Evolutionary conservation across 2,329 filamentous ascomycete genomes (phyloP), one percentile per base, ranked within the genome.

Genomic region (Colletotrichum tropicicola): DNA sequence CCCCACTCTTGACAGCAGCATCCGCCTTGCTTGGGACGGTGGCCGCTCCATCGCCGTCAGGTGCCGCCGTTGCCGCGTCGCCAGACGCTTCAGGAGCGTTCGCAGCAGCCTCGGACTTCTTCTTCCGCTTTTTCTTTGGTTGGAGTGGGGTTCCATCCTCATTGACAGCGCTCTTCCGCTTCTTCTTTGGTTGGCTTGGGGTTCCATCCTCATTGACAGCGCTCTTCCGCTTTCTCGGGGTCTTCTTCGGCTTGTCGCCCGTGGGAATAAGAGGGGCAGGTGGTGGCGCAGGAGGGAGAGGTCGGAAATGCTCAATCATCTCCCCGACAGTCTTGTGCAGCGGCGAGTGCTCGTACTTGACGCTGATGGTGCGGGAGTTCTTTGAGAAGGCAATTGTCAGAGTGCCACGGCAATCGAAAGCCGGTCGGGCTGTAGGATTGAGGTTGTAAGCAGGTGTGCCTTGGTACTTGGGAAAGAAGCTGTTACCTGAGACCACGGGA

Each of bases 321-420:
- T 88, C 75, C 1, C 75, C 79, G 5, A 89, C 85, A 0, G 85
- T 86, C 70, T 79, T 83, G 71, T 89, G 87, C n/a, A 88, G 70
- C 4, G 82, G 83, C 0, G 82, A 86, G 68, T 89, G 87, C 30
- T 84, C 80, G 69, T 88, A 88, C 61, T 83, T 84, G 57, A 88
- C 76, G 10, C 80, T 78, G 39, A 89, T 82, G 8, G 77, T 74
- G 30, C 82, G 81, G 28, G 75, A 79, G 23, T 77, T 78, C 58
- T 80, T 82, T 6, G 80, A 79, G 67, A 89, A 88, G 1, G 78
- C 72, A 44, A 89, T 78, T 3, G 74, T 78, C 17, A 88, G 72
- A 0, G 78, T 77, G 17, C 87, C 87, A 37, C 83, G 80, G 64
- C 87, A 89, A 69, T 89, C 85, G 67, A 88, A 89, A 0, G 86